phyloP scores from a whole-genome alignment of 2,329 filamentous ascomycete genomes.

The Hypoxylon sp. region DNA sequence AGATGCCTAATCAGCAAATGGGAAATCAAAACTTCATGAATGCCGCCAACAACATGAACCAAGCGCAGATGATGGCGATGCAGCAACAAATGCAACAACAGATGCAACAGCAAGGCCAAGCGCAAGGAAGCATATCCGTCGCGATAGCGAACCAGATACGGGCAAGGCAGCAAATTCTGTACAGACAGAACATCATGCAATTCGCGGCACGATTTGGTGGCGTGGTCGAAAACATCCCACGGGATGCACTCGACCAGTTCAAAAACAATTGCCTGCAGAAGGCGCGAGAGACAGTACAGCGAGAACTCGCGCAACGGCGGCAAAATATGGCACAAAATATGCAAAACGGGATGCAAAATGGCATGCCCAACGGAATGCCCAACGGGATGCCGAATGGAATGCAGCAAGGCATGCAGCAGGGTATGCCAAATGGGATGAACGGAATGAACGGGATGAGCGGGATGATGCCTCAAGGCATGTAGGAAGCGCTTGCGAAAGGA shows the following conservation, averaged over 20 bases:
- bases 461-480: conserved; percentile 62
- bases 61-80: conserved; percentile 44
- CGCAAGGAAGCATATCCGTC: conserved; percentile 31
- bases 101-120: conserved; percentile 43
- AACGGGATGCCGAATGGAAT: conserved; percentile 48
- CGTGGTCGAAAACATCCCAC: conserved; percentile 56
- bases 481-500: conserved; percentile 35
- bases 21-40: conserved; percentile 55
- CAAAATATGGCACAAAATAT: conserved; percentile 62
- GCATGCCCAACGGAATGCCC: conserved; percentile 39
- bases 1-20: conserved; percentile 53
- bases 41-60: conserved; percentile 46
- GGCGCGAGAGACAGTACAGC: conserved; percentile 46
- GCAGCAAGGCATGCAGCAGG: conserved; percentile 48
- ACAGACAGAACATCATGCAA: conserved; percentile 49
- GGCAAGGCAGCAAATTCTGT: conserved; percentile 51
- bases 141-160: conserved; percentile 45
- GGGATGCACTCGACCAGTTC: conserved; percentile 55
- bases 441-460: conserved; percentile 33
- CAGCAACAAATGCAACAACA: conserved; percentile 47
- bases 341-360: conserved; percentile 48
- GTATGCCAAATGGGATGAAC: conserved; percentile 37
- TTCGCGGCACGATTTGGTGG: conserved; percentile 53
- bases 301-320: conserved; percentile 45
- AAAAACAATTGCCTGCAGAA: conserved; percentile 53